Base-by-base conservation (phyloP, 139 green algal genomes). In the Closterium sp. region DNA sequence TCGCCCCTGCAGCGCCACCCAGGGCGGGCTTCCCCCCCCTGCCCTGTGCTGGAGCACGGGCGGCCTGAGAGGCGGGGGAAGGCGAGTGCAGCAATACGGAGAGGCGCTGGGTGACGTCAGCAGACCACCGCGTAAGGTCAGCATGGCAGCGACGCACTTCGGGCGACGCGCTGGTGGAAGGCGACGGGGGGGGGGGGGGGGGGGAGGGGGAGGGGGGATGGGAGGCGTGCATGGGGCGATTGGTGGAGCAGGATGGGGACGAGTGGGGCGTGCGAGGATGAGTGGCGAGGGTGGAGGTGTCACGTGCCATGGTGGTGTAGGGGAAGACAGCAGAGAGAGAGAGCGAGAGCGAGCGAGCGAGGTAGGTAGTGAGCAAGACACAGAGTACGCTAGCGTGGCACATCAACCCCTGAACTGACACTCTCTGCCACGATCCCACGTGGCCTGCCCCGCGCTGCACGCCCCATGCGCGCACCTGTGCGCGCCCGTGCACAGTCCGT, bases 401-500 rank as follows among this genome's bases (percentile, higher is more conserved):
- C 19, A 84, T 76, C 6, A 8, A 33, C 86, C 25, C 88, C n/a
- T 90, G 8, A 31, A 7, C 88, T 38, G 64, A 12, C 16, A 16
- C 84, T n/a, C 66, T 91, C 89, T 33, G 28, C 43, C 66, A 86
- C 21, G 9, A 19, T 92, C 19, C 5, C 25, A 84, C 2, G 33
- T 43, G 32, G 30, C 84, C 83, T 92, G n/a, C 88, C 34, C 7
- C 30, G 19, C 4, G 8, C 28, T 21, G 36, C 35, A 84, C 28
- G 2, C 86, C n/a, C 86, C 35, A 89, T 85, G 84, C 33, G 87
- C 43, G 64, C 30, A 34, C 33, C 85, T 89, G 69, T 31, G 33
- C n/a, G 93, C 86, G 28, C 16, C 35, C n/a, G 93, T 6, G 33
- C 43, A 32, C 21, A 93, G 31, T 19, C 87, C 90, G 33, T 93